Conservation (phyloP, 1,139 yeast species). For the Protomyces lactucae-debilis region DNA sequence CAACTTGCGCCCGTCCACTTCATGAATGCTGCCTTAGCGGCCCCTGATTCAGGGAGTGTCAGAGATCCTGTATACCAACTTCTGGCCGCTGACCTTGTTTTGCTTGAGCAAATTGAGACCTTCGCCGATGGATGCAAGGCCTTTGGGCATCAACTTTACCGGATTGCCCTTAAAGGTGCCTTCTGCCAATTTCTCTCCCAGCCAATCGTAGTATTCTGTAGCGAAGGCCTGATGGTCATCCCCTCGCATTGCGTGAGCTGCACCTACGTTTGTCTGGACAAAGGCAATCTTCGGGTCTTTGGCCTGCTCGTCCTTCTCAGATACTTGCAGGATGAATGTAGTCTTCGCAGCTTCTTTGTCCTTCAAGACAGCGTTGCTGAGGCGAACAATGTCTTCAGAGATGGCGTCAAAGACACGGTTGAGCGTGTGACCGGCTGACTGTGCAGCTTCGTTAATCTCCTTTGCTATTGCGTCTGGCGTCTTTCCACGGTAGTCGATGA, state of each 20-base stretch:
- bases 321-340: not conserved
- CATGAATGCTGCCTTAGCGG: too few species aligned
- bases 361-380: not conserved
- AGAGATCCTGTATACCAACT: not conserved
- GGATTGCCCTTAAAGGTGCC: not conserved
- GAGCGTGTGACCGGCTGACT: not conserved
- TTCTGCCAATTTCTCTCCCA: not conserved
- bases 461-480: not conserved
- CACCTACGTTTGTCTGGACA: not conserved
- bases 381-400: not conserved
- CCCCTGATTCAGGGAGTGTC: not conserved
- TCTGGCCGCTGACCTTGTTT: not conserved
- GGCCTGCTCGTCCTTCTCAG: not conserved
- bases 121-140: not conserved
- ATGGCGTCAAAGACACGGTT: not conserved
- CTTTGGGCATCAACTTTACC: not conserved
- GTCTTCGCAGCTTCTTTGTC: not conserved
- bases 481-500: not conserved
- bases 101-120: not conserved
- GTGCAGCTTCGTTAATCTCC: not conserved
- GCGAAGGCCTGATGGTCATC: not conserved
- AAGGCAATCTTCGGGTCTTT: not conserved
- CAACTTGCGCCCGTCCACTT: too few species aligned
- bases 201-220: not conserved
- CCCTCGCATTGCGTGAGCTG: not conserved